Percentiles rank a stretch among this genome's conserved stretches.
phyloP scores from a whole-genome alignment of 371 early-diverging fungal species.

The Mortierella sp. region DNA sequence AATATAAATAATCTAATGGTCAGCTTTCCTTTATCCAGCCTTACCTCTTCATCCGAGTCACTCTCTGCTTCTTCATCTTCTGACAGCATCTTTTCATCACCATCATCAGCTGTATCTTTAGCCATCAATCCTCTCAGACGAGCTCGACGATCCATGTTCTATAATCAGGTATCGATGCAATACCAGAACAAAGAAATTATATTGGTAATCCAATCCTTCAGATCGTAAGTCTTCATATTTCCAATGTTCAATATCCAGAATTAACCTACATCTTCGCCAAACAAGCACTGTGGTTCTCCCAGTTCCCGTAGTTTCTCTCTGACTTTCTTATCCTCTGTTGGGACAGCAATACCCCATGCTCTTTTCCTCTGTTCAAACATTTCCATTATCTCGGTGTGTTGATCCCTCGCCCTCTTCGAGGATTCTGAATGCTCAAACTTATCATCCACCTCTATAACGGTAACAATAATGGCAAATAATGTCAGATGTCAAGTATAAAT shows the following conservation, averaged over 20 bases:
- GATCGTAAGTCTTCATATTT: too few relatives aligned
- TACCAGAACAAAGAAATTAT: not conserved
- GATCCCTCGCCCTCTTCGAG: slow-evolving; percentile 67
- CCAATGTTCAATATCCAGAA: not conserved
- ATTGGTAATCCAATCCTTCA: not conserved
- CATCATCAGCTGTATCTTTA: slow-evolving; percentile 62
- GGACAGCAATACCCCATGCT: slow-evolving; percentile 87
- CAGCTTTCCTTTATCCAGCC: not conserved
- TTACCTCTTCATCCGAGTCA: slow-evolving; percentile 58
- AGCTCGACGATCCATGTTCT: slow-evolving; percentile 92
- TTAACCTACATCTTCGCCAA: slow-evolving; percentile 90
- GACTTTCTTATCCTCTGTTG: slow-evolving; percentile 92
- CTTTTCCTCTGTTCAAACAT: slow-evolving; percentile 89
- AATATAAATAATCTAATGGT: not conserved
- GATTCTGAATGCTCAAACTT: slow-evolving; percentile 60
- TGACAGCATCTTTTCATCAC: slow-evolving; percentile 60
- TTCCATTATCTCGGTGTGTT: slow-evolving; percentile 80
- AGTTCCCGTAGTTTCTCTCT: slow-evolving; percentile 80
- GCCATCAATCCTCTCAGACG: slow-evolving; percentile 84
- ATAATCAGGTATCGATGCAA: slow-evolving; percentile 9
- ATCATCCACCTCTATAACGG: slow-evolving; percentile 32
- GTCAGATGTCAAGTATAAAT: not conserved
- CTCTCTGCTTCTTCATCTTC: slow-evolving; percentile 64
- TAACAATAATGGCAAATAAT: not conserved
- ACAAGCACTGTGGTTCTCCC: slow-evolving; percentile 90